Percentiles rank a stretch among this genome's conserved stretches.
Evolutionary conservation across 306 rosid species (phyloP).

Genomic region (Malus sieversii): DNA sequence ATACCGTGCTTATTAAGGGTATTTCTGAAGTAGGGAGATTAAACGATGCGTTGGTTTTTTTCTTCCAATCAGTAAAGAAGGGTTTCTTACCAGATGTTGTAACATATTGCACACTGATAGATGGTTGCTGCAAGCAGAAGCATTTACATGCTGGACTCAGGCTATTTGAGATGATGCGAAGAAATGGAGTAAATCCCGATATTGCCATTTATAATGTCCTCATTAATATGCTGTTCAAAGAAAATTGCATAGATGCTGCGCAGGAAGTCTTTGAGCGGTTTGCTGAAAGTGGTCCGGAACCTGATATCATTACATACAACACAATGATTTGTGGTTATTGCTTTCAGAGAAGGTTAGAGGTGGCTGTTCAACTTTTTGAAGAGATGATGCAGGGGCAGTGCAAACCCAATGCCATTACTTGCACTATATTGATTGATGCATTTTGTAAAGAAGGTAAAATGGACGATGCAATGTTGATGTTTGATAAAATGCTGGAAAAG

Average conservation of each 20-base stretch:
- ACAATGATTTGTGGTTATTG: constrained; percentile 31
- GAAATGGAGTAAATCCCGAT: constrained; percentile 18
- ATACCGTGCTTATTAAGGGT: constrained; percentile 23
- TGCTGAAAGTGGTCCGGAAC: constrained; percentile 8
- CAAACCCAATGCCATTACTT: constrained; percentile 28
- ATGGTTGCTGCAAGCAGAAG: constrained; percentile 21
- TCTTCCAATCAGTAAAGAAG: constrained; percentile 25
- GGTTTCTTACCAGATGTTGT: constrained; percentile 15
- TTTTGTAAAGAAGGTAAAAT: constrained; percentile 22
- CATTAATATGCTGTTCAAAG: constrained; percentile 12
- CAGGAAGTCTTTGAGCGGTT: constrained; percentile 3
- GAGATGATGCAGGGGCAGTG: constrained; percentile 1
- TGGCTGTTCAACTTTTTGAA: constrained; percentile 15
- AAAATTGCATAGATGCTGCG: constrained; percentile 9
- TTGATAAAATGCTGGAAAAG: constrained; percentile 18
- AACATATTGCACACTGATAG: constrained; percentile 15
- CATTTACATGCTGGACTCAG: not conserved
- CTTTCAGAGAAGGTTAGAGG: constrained; percentile 11
- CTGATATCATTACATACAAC: constrained; percentile 27
- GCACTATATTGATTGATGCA: constrained; percentile 21
- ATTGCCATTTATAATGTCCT: constrained; percentile 22
- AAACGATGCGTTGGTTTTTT: constrained; percentile 16
- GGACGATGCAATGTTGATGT: constrained; percentile 21
- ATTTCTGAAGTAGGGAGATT: constrained; percentile 12
- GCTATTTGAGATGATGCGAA: constrained; percentile 13